Percentiles rank a stretch among this genome's conserved stretches.
These are phyloP conservation scores for Colletotrichum liaoningense DNA, from an alignment of 2,329 filamentous ascomycete species.

Conservation along the genomic window DNA sequence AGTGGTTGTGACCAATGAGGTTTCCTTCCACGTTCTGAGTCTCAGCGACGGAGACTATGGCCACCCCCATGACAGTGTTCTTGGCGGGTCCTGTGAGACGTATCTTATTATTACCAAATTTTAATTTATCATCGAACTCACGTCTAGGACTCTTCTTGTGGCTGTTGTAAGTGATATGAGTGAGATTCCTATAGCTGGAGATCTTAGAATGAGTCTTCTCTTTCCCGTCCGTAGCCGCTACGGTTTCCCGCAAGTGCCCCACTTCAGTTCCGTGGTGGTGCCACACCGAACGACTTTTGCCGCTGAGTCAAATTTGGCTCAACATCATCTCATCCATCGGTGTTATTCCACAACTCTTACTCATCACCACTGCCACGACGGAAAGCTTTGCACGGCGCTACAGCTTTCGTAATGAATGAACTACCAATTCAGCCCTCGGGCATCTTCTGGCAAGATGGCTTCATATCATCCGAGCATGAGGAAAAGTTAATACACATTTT, in stretches of 20 bases:
- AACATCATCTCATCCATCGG: not conserved
- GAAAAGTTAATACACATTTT: constrained; percentile 56
- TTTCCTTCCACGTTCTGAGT: not conserved
- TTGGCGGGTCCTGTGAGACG: not conserved
- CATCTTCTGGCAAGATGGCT: constrained; percentile 57
- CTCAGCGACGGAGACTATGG: not conserved
- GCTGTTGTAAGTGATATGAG: not conserved
- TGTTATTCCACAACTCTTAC: not conserved
- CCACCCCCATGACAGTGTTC: not conserved
- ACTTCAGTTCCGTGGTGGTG: not conserved
- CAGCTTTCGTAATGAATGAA: constrained; percentile 37
- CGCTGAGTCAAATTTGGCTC: not conserved
- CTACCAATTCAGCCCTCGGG: constrained; percentile 47
- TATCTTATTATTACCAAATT: not conserved
- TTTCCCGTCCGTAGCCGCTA: no score
- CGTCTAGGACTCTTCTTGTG: not conserved
- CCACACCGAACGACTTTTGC: not conserved
- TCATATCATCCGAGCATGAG: constrained; percentile 59
- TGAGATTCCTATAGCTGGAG: not conserved
- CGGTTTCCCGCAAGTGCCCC: not conserved
- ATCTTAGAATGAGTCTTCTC: no score
- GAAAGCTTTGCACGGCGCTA: not conserved
- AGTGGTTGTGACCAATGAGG: not conserved
- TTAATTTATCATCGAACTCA: not conserved
- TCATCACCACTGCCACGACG: not conserved